phyloP scores from a whole-genome alignment of 2,329 filamentous ascomycete genomes.

The Cryphonectria radicalis region DNA sequence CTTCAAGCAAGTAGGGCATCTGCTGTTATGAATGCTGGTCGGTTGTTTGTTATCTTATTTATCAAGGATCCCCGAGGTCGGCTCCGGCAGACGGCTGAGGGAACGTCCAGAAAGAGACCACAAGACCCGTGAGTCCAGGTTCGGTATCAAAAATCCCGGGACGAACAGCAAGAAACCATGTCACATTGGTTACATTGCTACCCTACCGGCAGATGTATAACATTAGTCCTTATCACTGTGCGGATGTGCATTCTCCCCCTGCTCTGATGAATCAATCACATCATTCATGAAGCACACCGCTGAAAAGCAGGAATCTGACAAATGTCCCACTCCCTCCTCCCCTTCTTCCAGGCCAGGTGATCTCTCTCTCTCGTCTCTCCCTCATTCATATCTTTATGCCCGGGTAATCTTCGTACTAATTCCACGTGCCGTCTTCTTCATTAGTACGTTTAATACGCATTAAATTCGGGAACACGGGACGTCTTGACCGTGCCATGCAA shows the following conservation, averaged over 20 bases:
- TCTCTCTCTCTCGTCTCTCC: background rate
- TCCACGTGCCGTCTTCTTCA: background rate
- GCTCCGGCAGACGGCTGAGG: background rate
- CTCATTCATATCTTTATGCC: background rate
- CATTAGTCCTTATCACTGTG: background rate
- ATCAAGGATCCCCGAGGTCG: background rate
- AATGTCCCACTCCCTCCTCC: background rate
- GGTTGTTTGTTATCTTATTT: constrained; percentile 23
- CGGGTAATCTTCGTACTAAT: constrained; percentile 10
- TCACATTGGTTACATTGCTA: background rate
- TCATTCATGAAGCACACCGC: background rate
- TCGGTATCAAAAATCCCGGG: background rate
- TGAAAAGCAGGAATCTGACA: background rate
- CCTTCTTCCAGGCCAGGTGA: background rate
- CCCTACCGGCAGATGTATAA: background rate
- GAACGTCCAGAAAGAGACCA: background rate
- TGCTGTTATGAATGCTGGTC: background rate
- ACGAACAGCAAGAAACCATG: background rate
- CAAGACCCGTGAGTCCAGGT: background rate
- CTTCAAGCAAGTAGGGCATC: background rate
- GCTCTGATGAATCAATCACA: background rate
- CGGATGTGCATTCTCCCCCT: background rate
- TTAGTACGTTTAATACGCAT: background rate
- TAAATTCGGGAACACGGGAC: background rate
- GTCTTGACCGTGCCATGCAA: constrained; percentile 3